phyloP scores from a whole-genome alignment of 768 basidiomycete genomes.

The Pulveroboletus sp. region DNA sequence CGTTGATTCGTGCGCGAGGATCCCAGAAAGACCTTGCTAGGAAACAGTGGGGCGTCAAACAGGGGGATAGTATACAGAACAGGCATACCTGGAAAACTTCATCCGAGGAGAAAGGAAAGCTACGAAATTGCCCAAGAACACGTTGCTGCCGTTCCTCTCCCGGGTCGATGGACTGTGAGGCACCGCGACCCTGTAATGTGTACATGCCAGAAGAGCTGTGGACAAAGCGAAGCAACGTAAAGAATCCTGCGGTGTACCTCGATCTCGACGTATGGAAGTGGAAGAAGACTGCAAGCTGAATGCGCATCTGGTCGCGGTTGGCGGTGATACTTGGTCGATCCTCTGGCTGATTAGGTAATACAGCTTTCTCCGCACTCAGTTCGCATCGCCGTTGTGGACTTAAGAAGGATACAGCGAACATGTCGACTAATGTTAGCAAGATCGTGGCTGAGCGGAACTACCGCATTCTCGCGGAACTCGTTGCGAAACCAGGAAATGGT shows the following conservation, averaged over 20 bases:
- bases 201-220: slow-evolving; percentile 10
- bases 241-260: slow-evolving; percentile 1
- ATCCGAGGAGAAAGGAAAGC: slow-evolving; percentile 54
- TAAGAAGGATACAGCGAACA: slow-evolving; percentile 2
- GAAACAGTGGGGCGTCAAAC: background rate
- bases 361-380: background rate
- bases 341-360: slow-evolving; percentile 14
- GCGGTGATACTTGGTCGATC: slow-evolving; percentile 9
- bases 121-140: slow-evolving; percentile 31
- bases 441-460: slow-evolving; percentile 63
- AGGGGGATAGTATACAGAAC: background rate
- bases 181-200: slow-evolving; percentile 10
- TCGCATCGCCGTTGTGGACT: background rate
- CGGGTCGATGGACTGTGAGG: slow-evolving; percentile 10
- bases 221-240: slow-evolving; percentile 11
- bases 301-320: background rate
- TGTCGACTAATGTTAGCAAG: slow-evolving; percentile 43
- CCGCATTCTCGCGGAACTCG: slow-evolving; percentile 63
- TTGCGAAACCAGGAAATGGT: slow-evolving; percentile 77
- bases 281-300: background rate
- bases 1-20: slow-evolving; percentile 42
- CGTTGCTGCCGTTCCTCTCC: slow-evolving; percentile 15
- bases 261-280: background rate
- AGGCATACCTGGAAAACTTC: slow-evolving; percentile 53
- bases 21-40: slow-evolving; percentile 64